Base-by-base conservation (phyloP, 2,329 filamentous ascomycete species). In the Ophiostoma sp. region DNA sequence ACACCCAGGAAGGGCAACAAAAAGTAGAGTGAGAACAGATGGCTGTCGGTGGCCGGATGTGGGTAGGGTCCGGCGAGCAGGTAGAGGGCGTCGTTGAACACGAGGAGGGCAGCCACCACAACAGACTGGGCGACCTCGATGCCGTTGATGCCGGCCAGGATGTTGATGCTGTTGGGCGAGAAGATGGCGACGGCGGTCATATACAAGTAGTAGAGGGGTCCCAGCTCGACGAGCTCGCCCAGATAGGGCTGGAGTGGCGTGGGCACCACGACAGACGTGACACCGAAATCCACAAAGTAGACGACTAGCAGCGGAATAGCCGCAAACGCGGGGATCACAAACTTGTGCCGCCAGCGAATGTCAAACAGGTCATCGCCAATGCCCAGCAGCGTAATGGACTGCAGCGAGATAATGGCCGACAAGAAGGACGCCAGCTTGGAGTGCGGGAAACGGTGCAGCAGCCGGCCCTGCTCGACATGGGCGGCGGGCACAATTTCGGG, bases 81-180 rank as follows among this genome's bases (percentile, higher is more conserved):
- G 83, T 98, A 99, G 76, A 98, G 87, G 70, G 88, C 85, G 81
- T 98, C 96, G 84, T 99, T 99, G 80, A 94, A 84, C 74, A 92
- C 89, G 77, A 99, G 89, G 69, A 98, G 88, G 71, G 90, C 82
- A 33, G 95, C 95, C 80, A 99, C 93, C 76, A 97, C 93, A 75
- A 99, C 86, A 74, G 94, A 98, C 83, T 99, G 96, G 12, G 92
- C 90, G 72, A 98, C 96, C 82, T 99, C 96, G 81, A 99, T 96
- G 72, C 96, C 96, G 82, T 99, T 99, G 82, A 99, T 93, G n/a
- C 96, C 96, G 0, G 96, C 96, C n/a, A 99, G 86, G 84, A 99
- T 99, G 85, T 99, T 99, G 88, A 99, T 99, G 82, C 94, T 94
- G 84, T 99, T 98, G 7, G 96, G 95, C 78, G 94, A 97, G 85